Percentiles rank a stretch among this genome's conserved stretches.
Conservation (phyloP, 2,329 filamentous ascomycete species). For the Tolypocladium endophyticum region DNA sequence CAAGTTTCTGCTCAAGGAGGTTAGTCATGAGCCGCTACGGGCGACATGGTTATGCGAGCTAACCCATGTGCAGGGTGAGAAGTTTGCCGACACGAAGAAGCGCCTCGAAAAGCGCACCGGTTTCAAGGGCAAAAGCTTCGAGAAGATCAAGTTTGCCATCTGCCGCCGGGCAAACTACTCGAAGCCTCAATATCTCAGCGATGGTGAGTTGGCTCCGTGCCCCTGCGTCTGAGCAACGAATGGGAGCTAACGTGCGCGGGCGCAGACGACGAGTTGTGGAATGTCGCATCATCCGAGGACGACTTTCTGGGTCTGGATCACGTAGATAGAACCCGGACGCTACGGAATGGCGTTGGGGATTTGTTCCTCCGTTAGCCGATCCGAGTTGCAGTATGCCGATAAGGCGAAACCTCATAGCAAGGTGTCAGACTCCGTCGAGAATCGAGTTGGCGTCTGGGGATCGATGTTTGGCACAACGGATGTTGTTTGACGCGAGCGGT, state of each 20-base stretch:
- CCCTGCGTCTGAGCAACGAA: neutral
- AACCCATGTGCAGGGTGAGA: conserved; percentile 51
- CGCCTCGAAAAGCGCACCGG: conserved; percentile 86
- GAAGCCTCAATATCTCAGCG: conserved; percentile 72
- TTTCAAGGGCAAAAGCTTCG: conserved; percentile 94
- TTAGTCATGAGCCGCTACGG: conserved; percentile 27
- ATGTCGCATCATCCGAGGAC: conserved; percentile 40
- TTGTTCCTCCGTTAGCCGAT: conserved; percentile 42
- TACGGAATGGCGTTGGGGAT: conserved; percentile 51
- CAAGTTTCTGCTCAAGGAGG: conserved; percentile 74
- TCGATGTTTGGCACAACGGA: neutral
- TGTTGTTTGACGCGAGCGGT: neutral
- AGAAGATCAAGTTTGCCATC: conserved; percentile 94
- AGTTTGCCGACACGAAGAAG: conserved; percentile 86
- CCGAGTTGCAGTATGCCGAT: neutral
- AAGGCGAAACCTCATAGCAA: neutral
- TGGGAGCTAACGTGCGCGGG: neutral
- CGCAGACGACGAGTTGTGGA: conserved; percentile 49
- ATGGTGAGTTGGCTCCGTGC: conserved; percentile 53
- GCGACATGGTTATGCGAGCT: neutral
- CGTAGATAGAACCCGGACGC: conserved; percentile 46
- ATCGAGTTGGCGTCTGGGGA: conserved; percentile 2
- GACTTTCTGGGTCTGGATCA: conserved; percentile 58
- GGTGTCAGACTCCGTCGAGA: neutral
- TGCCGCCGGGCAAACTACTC: conserved; percentile 63